Evolutionary conservation across 2,329 filamentous ascomycete species (phyloP).

Genomic region (Verruconis gallopava): DNA sequence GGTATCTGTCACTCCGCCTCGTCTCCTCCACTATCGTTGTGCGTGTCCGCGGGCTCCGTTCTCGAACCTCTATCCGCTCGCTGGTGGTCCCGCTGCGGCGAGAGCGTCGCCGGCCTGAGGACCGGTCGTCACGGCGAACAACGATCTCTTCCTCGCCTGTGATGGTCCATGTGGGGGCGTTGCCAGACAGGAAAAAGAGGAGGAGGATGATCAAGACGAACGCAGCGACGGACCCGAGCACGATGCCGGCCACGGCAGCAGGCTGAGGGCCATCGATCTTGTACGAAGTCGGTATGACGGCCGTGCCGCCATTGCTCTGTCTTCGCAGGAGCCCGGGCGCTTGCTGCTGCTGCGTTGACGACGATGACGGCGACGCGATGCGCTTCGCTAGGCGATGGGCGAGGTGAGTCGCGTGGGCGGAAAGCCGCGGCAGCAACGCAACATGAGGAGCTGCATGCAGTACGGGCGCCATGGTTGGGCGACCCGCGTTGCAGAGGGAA

Average conservation of each 20-base stretch:
- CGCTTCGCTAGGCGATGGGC: background rate
- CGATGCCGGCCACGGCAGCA: constrained; percentile 48
- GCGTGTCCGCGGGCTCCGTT: constrained; percentile 22
- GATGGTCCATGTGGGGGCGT: constrained; percentile 16
- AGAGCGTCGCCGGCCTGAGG: constrained; percentile 13
- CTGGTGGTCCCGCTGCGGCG: constrained; percentile 1
- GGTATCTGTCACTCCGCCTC: constrained; percentile 15
- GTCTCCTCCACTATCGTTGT: constrained; percentile 32
- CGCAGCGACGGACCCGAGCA: constrained; percentile 40
- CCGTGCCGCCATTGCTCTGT: constrained; percentile 1
- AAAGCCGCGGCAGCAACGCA: constrained; percentile 1
- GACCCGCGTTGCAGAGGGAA: background rate
- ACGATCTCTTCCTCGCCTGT: constrained; percentile 48
- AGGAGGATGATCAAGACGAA: constrained; percentile 42
- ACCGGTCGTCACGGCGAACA: constrained; percentile 19
- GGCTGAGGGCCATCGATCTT: constrained; percentile 34
- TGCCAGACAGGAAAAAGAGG: constrained; percentile 4
- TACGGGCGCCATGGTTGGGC: constrained; percentile 1
- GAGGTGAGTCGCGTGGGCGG: background rate
- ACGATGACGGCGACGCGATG: background rate
- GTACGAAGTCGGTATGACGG: constrained; percentile 3
- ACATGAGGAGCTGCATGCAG: background rate
- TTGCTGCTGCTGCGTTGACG: too few species aligned
- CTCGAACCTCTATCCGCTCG: constrained; percentile 16
- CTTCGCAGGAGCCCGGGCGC: background rate